phyloP scores from a whole-genome alignment of 2,329 filamentous ascomycete species.

The Raffaelea ambrosiae region DNA sequence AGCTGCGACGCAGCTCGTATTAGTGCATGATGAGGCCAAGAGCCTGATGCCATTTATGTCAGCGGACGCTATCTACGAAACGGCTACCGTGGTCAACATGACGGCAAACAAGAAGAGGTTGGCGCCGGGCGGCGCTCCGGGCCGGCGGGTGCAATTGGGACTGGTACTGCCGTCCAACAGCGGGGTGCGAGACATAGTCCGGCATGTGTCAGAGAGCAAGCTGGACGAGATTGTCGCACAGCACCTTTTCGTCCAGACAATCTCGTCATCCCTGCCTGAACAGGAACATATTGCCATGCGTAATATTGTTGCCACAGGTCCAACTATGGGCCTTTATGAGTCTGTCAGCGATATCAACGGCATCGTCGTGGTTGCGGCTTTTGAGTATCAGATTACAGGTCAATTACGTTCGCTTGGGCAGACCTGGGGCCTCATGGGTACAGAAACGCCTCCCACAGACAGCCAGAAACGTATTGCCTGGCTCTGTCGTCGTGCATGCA shows the following conservation, averaged over 20 bases:
- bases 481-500: slow-evolving; percentile 1
- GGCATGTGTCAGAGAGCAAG: background rate
- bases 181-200: background rate
- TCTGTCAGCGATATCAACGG: slow-evolving; percentile 1
- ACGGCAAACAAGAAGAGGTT: background rate
- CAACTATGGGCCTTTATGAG: background rate
- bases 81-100: background rate
- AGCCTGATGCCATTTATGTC: slow-evolving; percentile 1
- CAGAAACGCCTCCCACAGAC: no score
- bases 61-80: background rate
- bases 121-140: background rate
- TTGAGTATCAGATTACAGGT: background rate
- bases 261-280: background rate
- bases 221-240: background rate
- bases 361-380: background rate
- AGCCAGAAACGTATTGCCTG: background rate
- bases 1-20: background rate
- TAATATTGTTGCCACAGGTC: background rate
- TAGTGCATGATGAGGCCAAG: background rate
- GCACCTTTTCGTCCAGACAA: background rate
- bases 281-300: background rate
- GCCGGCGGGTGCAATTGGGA: background rate
- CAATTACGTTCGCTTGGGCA: background rate
- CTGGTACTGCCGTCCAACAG: background rate
- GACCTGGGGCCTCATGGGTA: no score